phyloP scores from a whole-genome alignment of 140 eudicot genomes.

The Cichorium intybus region DNA sequence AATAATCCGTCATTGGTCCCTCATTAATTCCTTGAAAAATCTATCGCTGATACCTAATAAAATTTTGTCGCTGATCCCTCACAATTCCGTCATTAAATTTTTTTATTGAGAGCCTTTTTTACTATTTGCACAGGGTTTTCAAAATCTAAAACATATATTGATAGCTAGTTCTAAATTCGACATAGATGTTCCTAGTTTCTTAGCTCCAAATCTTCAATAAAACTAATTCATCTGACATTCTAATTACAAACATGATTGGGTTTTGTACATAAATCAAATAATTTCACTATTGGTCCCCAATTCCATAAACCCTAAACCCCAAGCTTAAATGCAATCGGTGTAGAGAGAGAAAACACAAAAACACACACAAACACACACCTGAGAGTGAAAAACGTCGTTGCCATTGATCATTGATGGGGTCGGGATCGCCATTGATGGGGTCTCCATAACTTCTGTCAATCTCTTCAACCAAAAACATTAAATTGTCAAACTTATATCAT shows the following conservation, averaged over 20 bases:
- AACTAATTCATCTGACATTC: neutral
- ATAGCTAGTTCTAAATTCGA: neutral
- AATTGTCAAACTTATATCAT: neutral
- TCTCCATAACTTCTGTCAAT: slow-evolving; percentile 42
- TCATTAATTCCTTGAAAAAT: too few species aligned
- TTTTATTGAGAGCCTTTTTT: too few species aligned
- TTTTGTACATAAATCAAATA: too few species aligned
- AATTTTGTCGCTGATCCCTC: too few species aligned
- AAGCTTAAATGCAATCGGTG: neutral
- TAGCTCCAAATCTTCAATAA: neutral
- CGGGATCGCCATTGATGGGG: slow-evolving; percentile 30
- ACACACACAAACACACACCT: slow-evolving; percentile 34
- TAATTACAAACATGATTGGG: slow-evolving; percentile 4
- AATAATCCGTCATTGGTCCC: too few species aligned
- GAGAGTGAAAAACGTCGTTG: slow-evolving; percentile 13
- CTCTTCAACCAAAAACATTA: slow-evolving; percentile 30
- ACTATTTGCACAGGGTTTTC: too few species aligned
- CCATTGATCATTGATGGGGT: slow-evolving; percentile 34
- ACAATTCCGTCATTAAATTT: too few species aligned
- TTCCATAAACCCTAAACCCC: too few species aligned
- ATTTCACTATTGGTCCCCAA: neutral
- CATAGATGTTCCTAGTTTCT: neutral
- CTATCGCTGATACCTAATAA: too few species aligned
- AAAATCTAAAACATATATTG: too few species aligned
- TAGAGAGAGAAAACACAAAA: neutral